These are phyloP conservation scores for Lotus japonicus DNA, from an alignment of 306 rosid genomes.

Conservation along the genomic window DNA sequence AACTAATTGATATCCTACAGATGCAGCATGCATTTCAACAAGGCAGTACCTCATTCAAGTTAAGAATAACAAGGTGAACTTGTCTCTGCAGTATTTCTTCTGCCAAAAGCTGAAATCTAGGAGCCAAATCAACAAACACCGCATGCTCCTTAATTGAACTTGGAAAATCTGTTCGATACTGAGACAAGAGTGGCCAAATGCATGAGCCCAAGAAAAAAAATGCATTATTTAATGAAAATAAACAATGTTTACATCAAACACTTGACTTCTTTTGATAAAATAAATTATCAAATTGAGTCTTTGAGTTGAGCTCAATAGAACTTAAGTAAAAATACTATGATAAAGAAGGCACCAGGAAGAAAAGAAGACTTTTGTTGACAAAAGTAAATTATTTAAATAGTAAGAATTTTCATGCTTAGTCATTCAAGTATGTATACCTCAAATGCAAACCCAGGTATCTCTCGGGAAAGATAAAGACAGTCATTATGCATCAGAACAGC, in stretches of 20 bases:
- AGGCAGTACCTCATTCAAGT: constrained; percentile 71
- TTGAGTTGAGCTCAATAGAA: neutral
- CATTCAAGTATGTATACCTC: constrained; percentile 53
- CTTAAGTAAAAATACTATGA: constrained; percentile 8
- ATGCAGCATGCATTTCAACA: constrained; percentile 23
- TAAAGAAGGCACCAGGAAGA: neutral
- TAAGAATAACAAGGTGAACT: constrained; percentile 65
- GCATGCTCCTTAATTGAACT: constrained; percentile 80
- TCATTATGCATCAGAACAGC: constrained; percentile 89
- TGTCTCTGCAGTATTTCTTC: constrained; percentile 83
- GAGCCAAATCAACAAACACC: constrained; percentile 88
- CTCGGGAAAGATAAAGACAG: constrained; percentile 85
- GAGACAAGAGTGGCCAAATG: constrained; percentile 27
- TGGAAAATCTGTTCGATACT: constrained; percentile 87
- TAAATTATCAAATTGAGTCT: neutral
- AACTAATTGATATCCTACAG: constrained; percentile 1
- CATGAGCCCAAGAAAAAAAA: constrained; percentile 19
- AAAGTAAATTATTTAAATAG: neutral
- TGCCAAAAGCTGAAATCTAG: constrained; percentile 77
- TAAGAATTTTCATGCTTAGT: neutral
- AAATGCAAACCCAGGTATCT: constrained; percentile 85
- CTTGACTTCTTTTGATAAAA: constrained; percentile 1
- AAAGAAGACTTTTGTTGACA: neutral
- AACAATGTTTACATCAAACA: neutral
- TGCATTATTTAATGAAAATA: neutral